These are phyloP conservation scores for Aspergillus ochraceoroseus DNA, from an alignment of 2,329 filamentous ascomycete species.

Conservation along the genomic window DNA sequence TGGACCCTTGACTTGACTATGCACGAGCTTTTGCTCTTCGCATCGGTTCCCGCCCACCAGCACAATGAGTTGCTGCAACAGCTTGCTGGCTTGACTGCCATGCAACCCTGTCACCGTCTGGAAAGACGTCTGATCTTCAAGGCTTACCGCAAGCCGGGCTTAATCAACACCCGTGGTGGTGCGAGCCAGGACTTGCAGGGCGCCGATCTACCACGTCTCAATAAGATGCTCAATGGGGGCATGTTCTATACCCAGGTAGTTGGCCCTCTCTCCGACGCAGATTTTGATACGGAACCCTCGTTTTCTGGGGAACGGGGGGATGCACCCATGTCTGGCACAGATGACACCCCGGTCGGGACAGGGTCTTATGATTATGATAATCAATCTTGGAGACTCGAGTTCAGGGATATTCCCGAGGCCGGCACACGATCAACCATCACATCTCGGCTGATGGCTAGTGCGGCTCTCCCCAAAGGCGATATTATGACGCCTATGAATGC, in stretches of 20 bases:
- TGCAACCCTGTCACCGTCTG: conserved; percentile 53
- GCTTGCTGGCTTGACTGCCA: conserved; percentile 56
- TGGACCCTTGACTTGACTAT: conserved; percentile 37
- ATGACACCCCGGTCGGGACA: conserved; percentile 15
- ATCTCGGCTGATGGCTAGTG: conserved; percentile 49
- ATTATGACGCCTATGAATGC: conserved; percentile 49
- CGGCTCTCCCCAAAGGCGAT: conserved; percentile 48
- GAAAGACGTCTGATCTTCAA: conserved; percentile 58
- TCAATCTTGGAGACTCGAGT: conserved; percentile 45
- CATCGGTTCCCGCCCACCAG: conserved; percentile 53
- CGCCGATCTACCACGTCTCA: conserved; percentile 43
- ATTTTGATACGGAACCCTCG: conserved; percentile 29
- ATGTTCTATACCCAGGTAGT: conserved; percentile 54
- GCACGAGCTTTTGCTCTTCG: conserved; percentile 61
- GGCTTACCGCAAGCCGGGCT: conserved; percentile 47
- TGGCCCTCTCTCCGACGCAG: conserved; percentile 39
- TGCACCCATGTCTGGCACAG: conserved; percentile 34
- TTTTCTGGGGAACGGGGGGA: conserved; percentile 26
- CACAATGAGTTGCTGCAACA: conserved; percentile 59
- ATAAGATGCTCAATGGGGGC: conserved; percentile 47
- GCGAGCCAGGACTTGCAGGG: conserved; percentile 45
- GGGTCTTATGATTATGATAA: conserved; percentile 33
- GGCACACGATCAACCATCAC: conserved; percentile 52
- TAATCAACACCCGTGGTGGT: conserved; percentile 38
- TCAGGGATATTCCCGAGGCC: conserved; percentile 48